Conservation (phyloP, 176 grass and related monocot genomes). For the Oryza rufipogon region DNA sequence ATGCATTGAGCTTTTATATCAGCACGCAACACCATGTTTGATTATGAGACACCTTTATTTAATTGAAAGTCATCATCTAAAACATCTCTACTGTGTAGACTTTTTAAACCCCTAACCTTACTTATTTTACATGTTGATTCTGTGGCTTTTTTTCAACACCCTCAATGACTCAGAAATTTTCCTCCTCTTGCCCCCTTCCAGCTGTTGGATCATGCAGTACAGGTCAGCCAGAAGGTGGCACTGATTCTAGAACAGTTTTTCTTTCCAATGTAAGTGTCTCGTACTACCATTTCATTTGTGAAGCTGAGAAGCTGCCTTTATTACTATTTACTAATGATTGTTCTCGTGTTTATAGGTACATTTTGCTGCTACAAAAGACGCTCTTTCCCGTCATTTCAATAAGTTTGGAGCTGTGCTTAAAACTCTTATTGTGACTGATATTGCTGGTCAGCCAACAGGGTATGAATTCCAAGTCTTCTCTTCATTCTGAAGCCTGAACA, state of each 20-base stretch:
- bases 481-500: constrained; percentile 17
- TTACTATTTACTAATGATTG: constrained; percentile 29
- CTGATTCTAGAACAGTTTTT: constrained; percentile 70
- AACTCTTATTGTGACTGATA: constrained; percentile 83
- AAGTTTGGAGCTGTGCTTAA: constrained; percentile 90
- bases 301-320: constrained; percentile 15
- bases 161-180: constrained; percentile 13
- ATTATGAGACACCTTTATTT: constrained; percentile 3
- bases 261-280: constrained; percentile 71
- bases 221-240: constrained; percentile 51
- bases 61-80: not conserved
- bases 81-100: constrained; percentile 6
- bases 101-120: not conserved
- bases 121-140: constrained; percentile 18
- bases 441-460: constrained; percentile 90
- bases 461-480: constrained; percentile 42
- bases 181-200: constrained; percentile 7
- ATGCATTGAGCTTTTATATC: constrained; percentile 3
- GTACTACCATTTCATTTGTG: constrained; percentile 3
- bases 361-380: constrained; percentile 91
- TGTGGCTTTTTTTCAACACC: not conserved
- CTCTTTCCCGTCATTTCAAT: constrained; percentile 92
- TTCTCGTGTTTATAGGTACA: constrained; percentile 62
- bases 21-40: not conserved
- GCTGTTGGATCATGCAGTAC: constrained; percentile 52